phyloP scores from a whole-genome alignment of 78 protist species.

The Carpediemonas membranifera region DNA sequence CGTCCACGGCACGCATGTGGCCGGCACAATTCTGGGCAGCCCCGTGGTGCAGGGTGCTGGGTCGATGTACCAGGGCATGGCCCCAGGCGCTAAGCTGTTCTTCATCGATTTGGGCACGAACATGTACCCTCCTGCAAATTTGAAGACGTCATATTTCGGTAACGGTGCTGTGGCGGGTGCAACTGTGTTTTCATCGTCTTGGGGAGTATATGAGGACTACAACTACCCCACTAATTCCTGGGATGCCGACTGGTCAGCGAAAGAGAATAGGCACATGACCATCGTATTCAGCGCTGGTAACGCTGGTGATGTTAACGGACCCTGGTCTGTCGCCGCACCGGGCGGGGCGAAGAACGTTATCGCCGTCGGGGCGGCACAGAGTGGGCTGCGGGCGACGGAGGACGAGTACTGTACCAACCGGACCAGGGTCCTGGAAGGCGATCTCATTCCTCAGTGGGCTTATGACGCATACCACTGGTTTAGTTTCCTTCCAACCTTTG shows the following conservation, averaged over 20 bases:
- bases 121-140: background rate
- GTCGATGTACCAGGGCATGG: slow-evolving; percentile 7
- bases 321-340: slow-evolving; percentile 14
- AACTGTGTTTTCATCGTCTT: slow-evolving; percentile 14
- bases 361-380: slow-evolving; percentile 9
- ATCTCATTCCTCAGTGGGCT: no score
- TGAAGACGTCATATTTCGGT: background rate
- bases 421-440: no score
- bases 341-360: slow-evolving; percentile 14
- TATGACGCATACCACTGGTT: no score
- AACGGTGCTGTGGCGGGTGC: slow-evolving; percentile 22
- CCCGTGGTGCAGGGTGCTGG: background rate
- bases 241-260: slow-evolving; percentile 8
- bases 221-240: background rate
- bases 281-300: slow-evolving; percentile 30
- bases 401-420: no score
- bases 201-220: slow-evolving; percentile 3
- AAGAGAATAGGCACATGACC: background rate
- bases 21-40: slow-evolving; percentile 11
- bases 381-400: no score
- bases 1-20: slow-evolving; percentile 43
- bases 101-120: slow-evolving; percentile 8
- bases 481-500: no score
- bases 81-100: slow-evolving; percentile 21
- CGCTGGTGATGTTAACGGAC: slow-evolving; percentile 8